Conservation (phyloP, 768 basidiomycete genomes). For the Heimioporus sp. region DNA sequence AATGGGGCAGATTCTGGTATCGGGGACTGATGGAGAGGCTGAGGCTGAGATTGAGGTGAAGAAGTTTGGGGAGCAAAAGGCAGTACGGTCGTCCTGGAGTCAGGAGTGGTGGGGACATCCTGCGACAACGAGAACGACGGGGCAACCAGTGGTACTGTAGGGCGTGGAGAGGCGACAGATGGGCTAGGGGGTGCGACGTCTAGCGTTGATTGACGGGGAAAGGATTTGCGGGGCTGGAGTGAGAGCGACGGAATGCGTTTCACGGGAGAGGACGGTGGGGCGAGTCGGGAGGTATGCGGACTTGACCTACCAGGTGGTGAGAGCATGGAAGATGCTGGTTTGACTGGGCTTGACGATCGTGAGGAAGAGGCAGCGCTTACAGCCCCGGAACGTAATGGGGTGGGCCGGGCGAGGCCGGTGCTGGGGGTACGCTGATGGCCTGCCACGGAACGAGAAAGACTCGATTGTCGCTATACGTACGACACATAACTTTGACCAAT, state of each 20-base stretch:
- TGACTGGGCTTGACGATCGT: slow-evolving; percentile 64
- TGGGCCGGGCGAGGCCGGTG: slow-evolving; percentile 39
- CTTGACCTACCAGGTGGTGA: slow-evolving; percentile 28
- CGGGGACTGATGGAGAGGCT: slow-evolving; percentile 20
- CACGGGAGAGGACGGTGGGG: slow-evolving; percentile 49
- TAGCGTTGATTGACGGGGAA: slow-evolving; percentile 43
- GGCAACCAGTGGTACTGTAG: slow-evolving; percentile 22
- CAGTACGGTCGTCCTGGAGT: slow-evolving; percentile 38
- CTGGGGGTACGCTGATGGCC: slow-evolving; percentile 68
- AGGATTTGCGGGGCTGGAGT: slow-evolving; percentile 50
- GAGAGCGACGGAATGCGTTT: slow-evolving; percentile 51
- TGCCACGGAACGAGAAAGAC: slow-evolving; percentile 29
- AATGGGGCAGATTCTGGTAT: slow-evolving; percentile 6
- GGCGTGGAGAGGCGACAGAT: slow-evolving; percentile 22
- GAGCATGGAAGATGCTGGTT: slow-evolving; percentile 36
- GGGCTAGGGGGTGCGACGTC: slow-evolving; percentile 32
- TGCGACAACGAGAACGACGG: slow-evolving; percentile 20
- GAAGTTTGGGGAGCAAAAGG: slow-evolving; percentile 33
- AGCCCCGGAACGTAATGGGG: slow-evolving; percentile 36
- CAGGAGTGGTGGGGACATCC: slow-evolving; percentile 13
- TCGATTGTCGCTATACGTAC: slow-evolving; percentile 25
- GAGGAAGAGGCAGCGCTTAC: slow-evolving; percentile 37
- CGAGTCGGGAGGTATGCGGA: slow-evolving; percentile 28
- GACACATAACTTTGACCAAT: not conserved
- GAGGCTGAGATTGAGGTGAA: slow-evolving; percentile 27